Evolutionary conservation across 257 asterid species (phyloP).

Genomic region (Jacaranda mimosifolia): DNA sequence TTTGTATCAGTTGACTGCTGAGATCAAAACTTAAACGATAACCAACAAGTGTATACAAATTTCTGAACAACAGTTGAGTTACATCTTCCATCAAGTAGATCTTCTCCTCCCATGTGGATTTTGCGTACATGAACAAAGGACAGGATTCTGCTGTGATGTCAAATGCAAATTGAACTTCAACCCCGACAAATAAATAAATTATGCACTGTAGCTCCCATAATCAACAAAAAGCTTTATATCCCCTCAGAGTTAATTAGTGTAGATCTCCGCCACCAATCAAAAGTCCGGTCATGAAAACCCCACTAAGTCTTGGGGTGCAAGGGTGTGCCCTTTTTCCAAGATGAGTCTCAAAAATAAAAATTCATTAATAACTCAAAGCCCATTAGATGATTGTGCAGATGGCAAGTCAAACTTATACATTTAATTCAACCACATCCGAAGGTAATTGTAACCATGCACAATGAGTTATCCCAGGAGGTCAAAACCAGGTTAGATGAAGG

Average conservation of each 20-base stretch:
- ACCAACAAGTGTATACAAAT: background rate
- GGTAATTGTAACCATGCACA: too few relatives aligned
- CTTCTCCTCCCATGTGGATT: too few relatives aligned
- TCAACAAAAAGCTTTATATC: background rate
- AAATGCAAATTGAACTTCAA: slow-evolving; percentile 13
- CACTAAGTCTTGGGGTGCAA: too few relatives aligned
- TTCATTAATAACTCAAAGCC: background rate
- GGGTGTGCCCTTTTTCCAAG: background rate
- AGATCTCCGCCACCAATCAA: background rate
- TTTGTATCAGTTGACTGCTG: background rate
- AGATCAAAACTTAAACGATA: slow-evolving; percentile 3
- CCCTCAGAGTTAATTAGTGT: background rate
- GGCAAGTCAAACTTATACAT: too few relatives aligned
- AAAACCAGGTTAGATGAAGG: too few relatives aligned
- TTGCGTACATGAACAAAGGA: too few relatives aligned
- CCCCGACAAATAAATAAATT: background rate
- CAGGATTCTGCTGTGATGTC: slow-evolving; percentile 6
- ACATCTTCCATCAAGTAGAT: too few relatives aligned
- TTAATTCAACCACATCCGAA: too few relatives aligned
- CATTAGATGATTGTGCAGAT: background rate
- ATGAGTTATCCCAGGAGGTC: too few relatives aligned
- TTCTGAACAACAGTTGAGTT: background rate
- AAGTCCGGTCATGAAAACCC: background rate
- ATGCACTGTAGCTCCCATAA: background rate
- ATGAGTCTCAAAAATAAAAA: background rate